These are phyloP conservation scores for Austroboletus eburneus DNA, from an alignment of 768 basidiomycete genomes.

Conservation along the genomic window DNA sequence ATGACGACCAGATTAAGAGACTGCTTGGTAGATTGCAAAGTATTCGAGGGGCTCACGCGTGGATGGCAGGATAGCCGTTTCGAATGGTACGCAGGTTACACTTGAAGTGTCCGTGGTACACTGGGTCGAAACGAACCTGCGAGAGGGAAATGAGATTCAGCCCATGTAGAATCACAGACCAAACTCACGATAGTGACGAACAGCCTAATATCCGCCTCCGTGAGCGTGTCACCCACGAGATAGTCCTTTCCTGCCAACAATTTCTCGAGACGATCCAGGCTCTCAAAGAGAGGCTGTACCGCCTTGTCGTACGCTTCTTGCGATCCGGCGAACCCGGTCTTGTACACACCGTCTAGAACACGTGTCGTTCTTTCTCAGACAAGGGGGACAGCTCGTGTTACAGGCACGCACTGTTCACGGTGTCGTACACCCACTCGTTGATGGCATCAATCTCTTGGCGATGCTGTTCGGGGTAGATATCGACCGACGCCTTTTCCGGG, in stretches of 20 bases:
- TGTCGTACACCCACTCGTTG: conserved; percentile 84
- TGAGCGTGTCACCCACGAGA: conserved; percentile 77
- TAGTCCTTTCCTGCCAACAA: conserved; percentile 75
- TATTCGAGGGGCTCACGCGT: conserved; percentile 36
- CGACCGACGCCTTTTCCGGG: conserved; percentile 56
- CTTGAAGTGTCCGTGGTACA: conserved; percentile 91
- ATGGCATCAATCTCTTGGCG: conserved; percentile 75
- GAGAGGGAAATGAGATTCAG: neutral
- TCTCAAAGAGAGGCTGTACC: conserved; percentile 68
- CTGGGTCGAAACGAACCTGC: conserved; percentile 85
- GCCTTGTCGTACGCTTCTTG: conserved; percentile 79
- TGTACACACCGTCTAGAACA: conserved; percentile 78
- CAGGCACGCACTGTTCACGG: conserved; percentile 71
- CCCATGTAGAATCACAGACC: neutral
- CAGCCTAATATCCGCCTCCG: conserved; percentile 81
- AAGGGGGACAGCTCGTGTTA: no score
- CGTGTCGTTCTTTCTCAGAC: no score
- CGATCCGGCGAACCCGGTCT: conserved; percentile 78
- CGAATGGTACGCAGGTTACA: conserved; percentile 87
- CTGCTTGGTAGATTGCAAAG: neutral
- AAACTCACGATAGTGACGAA: conserved; percentile 84
- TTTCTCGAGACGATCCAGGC: conserved; percentile 79
- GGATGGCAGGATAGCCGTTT: conserved; percentile 78
- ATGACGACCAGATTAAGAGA: neutral
- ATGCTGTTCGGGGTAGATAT: conserved; percentile 75